Percentiles rank a stretch among this genome's conserved stretches.
phyloP scores from a whole-genome alignment of 140 eudicot species.

The Bidens hawaiensis region DNA sequence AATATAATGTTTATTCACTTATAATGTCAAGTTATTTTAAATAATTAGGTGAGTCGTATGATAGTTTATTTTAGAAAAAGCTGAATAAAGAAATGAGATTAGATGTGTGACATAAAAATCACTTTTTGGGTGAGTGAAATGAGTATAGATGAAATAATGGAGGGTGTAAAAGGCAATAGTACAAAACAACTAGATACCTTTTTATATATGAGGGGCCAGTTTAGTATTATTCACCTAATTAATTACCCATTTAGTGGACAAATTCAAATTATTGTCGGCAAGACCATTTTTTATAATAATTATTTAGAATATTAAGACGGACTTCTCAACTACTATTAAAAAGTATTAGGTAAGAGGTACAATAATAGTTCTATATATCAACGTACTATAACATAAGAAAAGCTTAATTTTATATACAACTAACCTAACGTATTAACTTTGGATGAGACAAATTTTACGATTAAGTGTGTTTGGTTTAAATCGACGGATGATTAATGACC shows the following conservation, averaged over 20 bases:
- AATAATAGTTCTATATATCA: too few species aligned
- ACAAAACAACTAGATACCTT: conserved; percentile 30
- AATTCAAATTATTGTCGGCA: conserved; percentile 38
- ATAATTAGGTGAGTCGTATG: conserved; percentile 28
- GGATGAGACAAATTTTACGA: not conserved
- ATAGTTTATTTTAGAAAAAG: conserved; percentile 35
- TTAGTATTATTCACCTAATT: conserved; percentile 42
- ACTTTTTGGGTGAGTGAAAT: conserved; percentile 41
- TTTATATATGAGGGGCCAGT: conserved; percentile 27
- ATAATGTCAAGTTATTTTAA: not conserved
- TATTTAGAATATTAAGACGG: not conserved
- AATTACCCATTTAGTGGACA: conserved; percentile 31
- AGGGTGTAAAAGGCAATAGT: conserved; percentile 38
- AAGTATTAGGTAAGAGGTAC: not conserved
- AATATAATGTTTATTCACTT: too few species aligned
- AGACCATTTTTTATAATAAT: conserved; percentile 12
- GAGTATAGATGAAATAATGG: conserved; percentile 43
- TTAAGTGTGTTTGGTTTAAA: not conserved
- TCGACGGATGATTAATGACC: too few species aligned
- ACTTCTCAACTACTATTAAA: conserved; percentile 13
- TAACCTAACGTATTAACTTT: not conserved
- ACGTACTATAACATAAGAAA: too few species aligned
- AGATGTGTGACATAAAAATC: conserved; percentile 41
- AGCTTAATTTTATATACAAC: too few species aligned
- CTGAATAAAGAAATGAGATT: conserved; percentile 26